Conservation (phyloP, 108 stramenopile species). For the Fragilariopsis cylindrus region DNA sequence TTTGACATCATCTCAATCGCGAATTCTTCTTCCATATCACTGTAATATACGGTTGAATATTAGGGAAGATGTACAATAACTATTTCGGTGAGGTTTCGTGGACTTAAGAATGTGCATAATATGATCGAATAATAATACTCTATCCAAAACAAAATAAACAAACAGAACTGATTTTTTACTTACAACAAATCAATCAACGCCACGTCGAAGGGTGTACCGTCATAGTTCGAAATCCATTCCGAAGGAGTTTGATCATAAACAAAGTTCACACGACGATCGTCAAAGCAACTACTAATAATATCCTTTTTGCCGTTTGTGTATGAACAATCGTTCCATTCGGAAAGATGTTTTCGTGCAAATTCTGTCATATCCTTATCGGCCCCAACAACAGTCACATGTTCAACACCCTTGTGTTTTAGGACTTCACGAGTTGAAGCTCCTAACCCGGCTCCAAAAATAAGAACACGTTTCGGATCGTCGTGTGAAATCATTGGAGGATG, state of each 20-base stretch:
- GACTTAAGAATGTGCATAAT: no score
- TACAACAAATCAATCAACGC: constrained; percentile 25
- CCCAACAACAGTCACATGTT: constrained; percentile 79
- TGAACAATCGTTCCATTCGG: constrained; percentile 51
- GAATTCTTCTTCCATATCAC: constrained; percentile 26
- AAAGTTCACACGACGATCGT: constrained; percentile 69
- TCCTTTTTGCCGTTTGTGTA: constrained; percentile 36
- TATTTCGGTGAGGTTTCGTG: no score
- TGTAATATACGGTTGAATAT: background rate
- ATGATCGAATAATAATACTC: background rate
- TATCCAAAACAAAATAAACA: background rate
- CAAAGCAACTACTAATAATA: constrained; percentile 57
- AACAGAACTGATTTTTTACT: background rate
- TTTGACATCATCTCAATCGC: constrained; percentile 36
- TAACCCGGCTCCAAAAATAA: constrained; percentile 81
- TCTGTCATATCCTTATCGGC: constrained; percentile 64
- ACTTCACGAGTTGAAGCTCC: constrained; percentile 84
- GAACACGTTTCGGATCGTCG: constrained; percentile 71
- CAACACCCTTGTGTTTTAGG: constrained; percentile 72
- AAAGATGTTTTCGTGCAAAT: constrained; percentile 60
- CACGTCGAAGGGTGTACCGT: constrained; percentile 9
- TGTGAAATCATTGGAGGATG: constrained; percentile 91
- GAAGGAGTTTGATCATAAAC: constrained; percentile 41
- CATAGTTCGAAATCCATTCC: constrained; percentile 4
- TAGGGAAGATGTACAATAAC: background rate